Percentiles rank a stretch among this genome's conserved stretches.
Evolutionary conservation across 768 basidiomycete species (phyloP).

Genomic region (Leucosporidium scottii): DNA sequence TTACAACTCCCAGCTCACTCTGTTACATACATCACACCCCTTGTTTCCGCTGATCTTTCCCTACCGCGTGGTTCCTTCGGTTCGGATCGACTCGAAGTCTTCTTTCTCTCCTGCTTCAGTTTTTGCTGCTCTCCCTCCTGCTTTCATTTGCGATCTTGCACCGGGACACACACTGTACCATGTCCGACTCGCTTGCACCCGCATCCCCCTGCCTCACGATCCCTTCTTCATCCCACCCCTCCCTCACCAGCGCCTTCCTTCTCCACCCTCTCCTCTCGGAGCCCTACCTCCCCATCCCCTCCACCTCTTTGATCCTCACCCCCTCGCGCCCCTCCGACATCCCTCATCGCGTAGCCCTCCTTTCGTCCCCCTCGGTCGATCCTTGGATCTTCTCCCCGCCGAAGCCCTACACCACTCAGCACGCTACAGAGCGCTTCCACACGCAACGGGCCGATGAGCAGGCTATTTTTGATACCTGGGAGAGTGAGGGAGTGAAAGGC

Average conservation of each 20-base stretch:
- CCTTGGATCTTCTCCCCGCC: background rate
- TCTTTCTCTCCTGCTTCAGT: no score
- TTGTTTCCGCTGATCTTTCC: no score
- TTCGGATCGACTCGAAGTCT: no score
- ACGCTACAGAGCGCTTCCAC: background rate
- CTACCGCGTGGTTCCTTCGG: no score
- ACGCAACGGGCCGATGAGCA: background rate
- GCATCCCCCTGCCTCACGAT: background rate
- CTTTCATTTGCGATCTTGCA: no score
- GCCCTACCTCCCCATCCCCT: background rate
- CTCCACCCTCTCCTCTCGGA: background rate
- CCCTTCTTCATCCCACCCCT: background rate
- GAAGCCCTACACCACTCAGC: background rate
- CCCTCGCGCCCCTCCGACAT: conserved; percentile 1
- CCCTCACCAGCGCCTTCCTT: background rate
- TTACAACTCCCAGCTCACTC: no score
- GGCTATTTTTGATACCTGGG: background rate
- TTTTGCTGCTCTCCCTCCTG: no score
- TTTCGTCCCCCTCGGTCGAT: background rate
- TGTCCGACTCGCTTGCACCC: no score
- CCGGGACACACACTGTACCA: no score
- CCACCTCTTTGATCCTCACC: background rate
- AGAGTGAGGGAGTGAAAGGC: background rate
- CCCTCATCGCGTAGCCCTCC: background rate
- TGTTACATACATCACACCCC: no score